Conservation (phyloP, 768 basidiomycete genomes). For the Tulasnella sp. region DNA sequence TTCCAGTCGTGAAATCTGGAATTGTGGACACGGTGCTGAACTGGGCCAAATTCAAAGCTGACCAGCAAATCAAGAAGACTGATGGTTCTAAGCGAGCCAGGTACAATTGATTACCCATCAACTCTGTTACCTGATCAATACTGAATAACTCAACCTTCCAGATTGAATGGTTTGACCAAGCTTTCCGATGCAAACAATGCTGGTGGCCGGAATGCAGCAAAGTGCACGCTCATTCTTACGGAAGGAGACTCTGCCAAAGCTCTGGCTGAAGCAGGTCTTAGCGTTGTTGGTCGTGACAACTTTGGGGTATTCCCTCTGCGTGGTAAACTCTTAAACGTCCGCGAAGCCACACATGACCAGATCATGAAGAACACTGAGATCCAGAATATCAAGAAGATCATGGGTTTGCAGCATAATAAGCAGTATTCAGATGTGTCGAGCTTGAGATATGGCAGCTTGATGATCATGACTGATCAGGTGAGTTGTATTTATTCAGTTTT, state of each 20-base stretch:
- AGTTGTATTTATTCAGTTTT: constrained; percentile 19
- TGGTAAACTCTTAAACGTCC: constrained; percentile 92
- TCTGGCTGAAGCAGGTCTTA: constrained; percentile 85
- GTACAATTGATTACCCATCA: constrained; percentile 28
- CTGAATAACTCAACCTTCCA: constrained; percentile 24
- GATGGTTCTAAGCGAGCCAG: constrained; percentile 83
- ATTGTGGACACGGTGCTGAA: constrained; percentile 86
- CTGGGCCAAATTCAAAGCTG: constrained; percentile 96
- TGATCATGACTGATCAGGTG: constrained; percentile 99
- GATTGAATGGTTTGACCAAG: constrained; percentile 82
- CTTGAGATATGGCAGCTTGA: constrained; percentile 83
- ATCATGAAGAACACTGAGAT: constrained; percentile 98
- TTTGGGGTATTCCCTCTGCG: constrained; percentile 97
- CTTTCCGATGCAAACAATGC: constrained; percentile 96
- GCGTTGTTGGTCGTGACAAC: constrained; percentile 89
- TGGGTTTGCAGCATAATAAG: constrained; percentile 91
- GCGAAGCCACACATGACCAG: constrained; percentile 89
- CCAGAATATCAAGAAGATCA: constrained; percentile 93
- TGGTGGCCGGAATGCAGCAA: constrained; percentile 61
- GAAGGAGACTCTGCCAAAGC: constrained; percentile 99
- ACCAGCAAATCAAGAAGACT: constrained; percentile 90
- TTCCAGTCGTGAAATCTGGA: constrained; percentile 66
- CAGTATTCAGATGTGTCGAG: constrained; percentile 55
- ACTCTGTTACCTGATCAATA: neutral
- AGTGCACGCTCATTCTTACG: constrained; percentile 91